Percentiles rank a stretch among this genome's conserved stretches.
Evolutionary conservation across 176 grass and related monocot genomes (phyloP).

Genomic region (Oryza rufipogon): DNA sequence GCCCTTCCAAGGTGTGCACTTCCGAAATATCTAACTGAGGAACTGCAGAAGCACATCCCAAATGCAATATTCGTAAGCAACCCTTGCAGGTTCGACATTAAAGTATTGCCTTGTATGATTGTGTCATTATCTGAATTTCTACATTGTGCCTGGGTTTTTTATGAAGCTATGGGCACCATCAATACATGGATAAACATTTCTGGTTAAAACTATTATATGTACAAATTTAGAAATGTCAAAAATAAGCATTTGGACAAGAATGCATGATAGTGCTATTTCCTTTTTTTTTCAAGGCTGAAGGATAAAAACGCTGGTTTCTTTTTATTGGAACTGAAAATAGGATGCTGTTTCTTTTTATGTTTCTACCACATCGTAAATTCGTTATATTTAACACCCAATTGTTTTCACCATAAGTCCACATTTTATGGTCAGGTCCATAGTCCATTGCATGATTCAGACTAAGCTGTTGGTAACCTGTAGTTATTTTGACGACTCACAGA

Average conservation of each 20-base stretch:
- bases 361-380: neutral
- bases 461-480: slow-evolving; percentile 1
- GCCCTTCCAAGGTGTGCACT: slow-evolving; percentile 90
- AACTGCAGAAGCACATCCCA: slow-evolving; percentile 85
- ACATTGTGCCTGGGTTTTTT: neutral
- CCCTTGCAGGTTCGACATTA: slow-evolving; percentile 82
- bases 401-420: neutral
- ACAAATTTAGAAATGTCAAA: slow-evolving; percentile 12
- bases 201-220: slow-evolving; percentile 16
- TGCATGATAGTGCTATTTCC: neutral
- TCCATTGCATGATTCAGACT: neutral
- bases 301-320: neutral
- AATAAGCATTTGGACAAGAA: neutral
- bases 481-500: neutral
- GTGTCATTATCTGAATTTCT: slow-evolving; percentile 8
- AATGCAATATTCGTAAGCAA: slow-evolving; percentile 95
- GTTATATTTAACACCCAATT: neutral
- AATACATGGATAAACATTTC: slow-evolving; percentile 9
- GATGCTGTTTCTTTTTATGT: neutral
- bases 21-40: slow-evolving; percentile 90
- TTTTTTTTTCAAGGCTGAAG: neutral
- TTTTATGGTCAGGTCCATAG: slow-evolving; percentile 3
- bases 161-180: neutral
- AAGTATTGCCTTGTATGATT: slow-evolving; percentile 17
- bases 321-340: neutral